Evolutionary conservation across 2,329 filamentous ascomycete species (phyloP), one percentile per base, ranked within the genome.

Genomic region (Beauveria sp.): DNA sequence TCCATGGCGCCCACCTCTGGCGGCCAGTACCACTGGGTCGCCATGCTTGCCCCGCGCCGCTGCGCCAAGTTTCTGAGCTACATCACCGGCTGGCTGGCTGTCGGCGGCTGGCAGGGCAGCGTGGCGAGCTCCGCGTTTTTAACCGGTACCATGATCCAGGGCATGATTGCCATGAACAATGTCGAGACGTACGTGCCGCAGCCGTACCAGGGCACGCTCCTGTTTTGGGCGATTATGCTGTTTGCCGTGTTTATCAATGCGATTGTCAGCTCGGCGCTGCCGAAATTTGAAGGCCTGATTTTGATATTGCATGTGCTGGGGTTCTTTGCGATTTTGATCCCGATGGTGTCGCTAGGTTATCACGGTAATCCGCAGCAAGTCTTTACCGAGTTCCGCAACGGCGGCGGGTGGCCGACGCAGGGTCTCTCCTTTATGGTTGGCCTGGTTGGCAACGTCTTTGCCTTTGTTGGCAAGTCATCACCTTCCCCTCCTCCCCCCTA

Each of bases 1-100:
- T 76, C 72, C 1, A 76, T 76, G 71, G 72, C 79, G 69, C 58
- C 80, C 71, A 62, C 82, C 71, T 34, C 79, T 1, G 82, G 81
- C 48, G 82, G 82, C 16, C 80, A 85, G 69, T 84, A 84, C 66
- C 80, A 83, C 67, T 83, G 80, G 80, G 79, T 83, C 0, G 80
- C 77, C 1, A 76, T 80, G 59, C 77, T 83, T 49, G 77, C 62
- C 2, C 76, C 80, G 1, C 69, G 68, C 8, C 69, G 69, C 49
- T 73, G 73, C 38, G 78, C 82, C 65, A 79, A 77, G 66, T 83
- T 67, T 38, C 63, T 70, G 7, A 69, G 69, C 18, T 69, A 69
- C 8, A 65, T 69, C 7, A 69, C 68, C 0, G 68, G 68, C 0
- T 69, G 69, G 69, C 63, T 70, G 46, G 66, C 66, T 9, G 34